Percentiles rank a stretch among this genome's conserved stretches.
Evolutionary conservation across 371 early-diverging fungal species (phyloP).

Genomic region (Mortierella sp.): DNA sequence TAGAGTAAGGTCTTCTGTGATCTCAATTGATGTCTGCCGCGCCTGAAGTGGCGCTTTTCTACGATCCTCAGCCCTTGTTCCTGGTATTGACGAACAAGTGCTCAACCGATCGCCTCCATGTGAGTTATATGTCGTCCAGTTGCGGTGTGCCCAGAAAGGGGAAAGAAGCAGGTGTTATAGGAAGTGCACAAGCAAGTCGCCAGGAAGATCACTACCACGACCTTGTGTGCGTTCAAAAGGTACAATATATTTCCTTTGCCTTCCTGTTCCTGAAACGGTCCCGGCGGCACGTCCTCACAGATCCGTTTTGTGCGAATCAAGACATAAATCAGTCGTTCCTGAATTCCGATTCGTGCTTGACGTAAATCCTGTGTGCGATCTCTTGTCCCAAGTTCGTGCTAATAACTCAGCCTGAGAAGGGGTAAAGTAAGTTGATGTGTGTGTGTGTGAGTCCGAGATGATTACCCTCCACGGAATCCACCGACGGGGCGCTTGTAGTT

Average conservation of each 20-base stretch:
- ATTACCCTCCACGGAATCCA: constrained; percentile 60
- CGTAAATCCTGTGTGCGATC: not conserved
- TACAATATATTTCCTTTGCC: not conserved
- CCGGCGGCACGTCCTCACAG: not conserved
- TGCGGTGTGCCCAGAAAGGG: too few species aligned
- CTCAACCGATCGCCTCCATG: not conserved
- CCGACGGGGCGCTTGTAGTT: constrained; percentile 57
- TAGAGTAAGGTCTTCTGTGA: not conserved
- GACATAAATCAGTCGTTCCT: not conserved
- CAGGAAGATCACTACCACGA: not conserved
- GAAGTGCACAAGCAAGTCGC: not conserved
- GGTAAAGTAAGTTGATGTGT: not conserved
- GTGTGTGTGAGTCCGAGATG: not conserved
- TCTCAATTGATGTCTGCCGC: not conserved
- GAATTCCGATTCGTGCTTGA: not conserved
- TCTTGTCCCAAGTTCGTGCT: not conserved
- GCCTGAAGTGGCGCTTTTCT: not conserved
- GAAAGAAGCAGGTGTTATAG: not conserved
- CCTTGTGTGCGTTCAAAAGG: not conserved
- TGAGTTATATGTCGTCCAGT: not conserved
- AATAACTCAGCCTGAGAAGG: not conserved
- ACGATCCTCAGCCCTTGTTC: not conserved
- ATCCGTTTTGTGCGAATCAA: not conserved
- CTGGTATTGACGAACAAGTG: too few species aligned
- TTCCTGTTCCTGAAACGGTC: not conserved